phyloP scores from a whole-genome alignment of 2,329 filamentous ascomycete genomes.

The Diaporthe citriasiana region DNA sequence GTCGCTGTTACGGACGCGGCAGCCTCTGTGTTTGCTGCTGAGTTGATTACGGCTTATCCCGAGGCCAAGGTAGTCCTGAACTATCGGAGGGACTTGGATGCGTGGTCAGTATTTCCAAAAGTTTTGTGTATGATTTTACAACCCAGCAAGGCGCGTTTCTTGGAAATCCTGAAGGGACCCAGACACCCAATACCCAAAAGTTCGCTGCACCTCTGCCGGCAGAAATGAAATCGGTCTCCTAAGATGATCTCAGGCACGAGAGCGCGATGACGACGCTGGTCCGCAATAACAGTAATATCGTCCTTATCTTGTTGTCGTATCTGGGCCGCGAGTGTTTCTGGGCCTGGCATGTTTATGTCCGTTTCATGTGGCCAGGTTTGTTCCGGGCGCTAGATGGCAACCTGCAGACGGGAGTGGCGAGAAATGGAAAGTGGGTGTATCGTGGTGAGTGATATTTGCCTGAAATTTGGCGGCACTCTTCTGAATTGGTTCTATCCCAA shows the following conservation, averaged over 20 bases:
- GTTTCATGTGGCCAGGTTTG: not conserved
- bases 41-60: slow-evolving; percentile 62
- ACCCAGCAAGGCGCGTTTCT: no score
- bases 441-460: not conserved
- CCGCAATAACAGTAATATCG: slow-evolving; percentile 46
- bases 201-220: no score
- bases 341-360: slow-evolving; percentile 45
- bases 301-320: slow-evolving; percentile 48
- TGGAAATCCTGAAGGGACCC: no score
- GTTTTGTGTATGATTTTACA: no score
- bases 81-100: slow-evolving; percentile 54
- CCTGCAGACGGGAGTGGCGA: not conserved
- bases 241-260: no score
- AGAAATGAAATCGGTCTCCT: no score
- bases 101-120: no score
- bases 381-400: slow-evolving; percentile 23
- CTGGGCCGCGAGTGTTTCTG: slow-evolving; percentile 51
- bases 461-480: no score
- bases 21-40: slow-evolving; percentile 55
- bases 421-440: slow-evolving; percentile 27
- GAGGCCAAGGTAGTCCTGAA: slow-evolving; percentile 62
- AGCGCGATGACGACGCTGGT: slow-evolving; percentile 50
- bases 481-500: no score
- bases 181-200: no score
- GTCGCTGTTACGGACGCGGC: slow-evolving; percentile 59